Evolutionary conservation across 352 stramenopile species (phyloP).

Genomic region (Phytopythium litorale): DNA sequence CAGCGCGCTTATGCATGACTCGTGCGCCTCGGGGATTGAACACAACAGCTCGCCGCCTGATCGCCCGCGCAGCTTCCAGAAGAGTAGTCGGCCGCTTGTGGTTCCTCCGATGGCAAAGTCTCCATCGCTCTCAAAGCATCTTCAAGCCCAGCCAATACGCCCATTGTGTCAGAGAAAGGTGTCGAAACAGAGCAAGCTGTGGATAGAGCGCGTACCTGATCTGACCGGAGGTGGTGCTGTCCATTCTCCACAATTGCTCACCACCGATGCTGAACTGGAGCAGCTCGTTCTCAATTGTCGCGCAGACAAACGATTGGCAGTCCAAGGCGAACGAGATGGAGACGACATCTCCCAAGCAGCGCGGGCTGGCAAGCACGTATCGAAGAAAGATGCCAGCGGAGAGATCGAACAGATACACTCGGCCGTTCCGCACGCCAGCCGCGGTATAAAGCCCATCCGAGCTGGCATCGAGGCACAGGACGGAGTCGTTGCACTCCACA

Average conservation of each 20-base stretch:
- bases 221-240: constrained; percentile 45
- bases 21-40: constrained; percentile 56
- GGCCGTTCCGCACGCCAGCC: constrained; percentile 52
- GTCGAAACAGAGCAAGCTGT: not conserved
- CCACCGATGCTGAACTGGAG: constrained; percentile 50
- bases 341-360: constrained; percentile 33
- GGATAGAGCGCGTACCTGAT: constrained; percentile 26
- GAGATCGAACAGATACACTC: constrained; percentile 51
- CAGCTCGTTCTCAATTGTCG: constrained; percentile 68
- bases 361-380: constrained; percentile 33
- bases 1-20: constrained; percentile 58
- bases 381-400: constrained; percentile 16
- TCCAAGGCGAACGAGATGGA: constrained; percentile 51
- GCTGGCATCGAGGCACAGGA: constrained; percentile 67
- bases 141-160: constrained; percentile 7
- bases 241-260: constrained; percentile 44
- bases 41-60: constrained; percentile 46
- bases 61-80: constrained; percentile 58
- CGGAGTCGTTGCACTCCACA: constrained; percentile 53
- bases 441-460: constrained; percentile 42
- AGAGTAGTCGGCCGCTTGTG: constrained; percentile 52
- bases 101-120: constrained; percentile 67
- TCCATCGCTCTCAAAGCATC: constrained; percentile 71
- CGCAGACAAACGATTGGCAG: constrained; percentile 54
- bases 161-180: not conserved